These are phyloP conservation scores for Solanum bulbocastanum DNA, from an alignment of 257 asterid genomes.

Conservation along the genomic window DNA sequence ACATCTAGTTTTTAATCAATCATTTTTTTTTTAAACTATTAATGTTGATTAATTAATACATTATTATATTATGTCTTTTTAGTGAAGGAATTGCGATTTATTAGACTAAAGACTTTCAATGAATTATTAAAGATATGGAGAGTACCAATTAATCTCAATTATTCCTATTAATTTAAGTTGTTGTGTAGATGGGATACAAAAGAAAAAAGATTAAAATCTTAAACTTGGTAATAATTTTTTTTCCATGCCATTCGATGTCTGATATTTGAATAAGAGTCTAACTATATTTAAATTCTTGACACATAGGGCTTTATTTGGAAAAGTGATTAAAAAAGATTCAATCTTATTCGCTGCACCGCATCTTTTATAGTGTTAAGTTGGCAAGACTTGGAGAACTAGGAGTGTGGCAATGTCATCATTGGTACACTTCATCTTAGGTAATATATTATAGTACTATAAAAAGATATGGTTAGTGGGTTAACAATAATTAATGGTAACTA, in stretches of 20 bases:
- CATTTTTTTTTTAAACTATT: no score
- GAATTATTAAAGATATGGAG: neutral
- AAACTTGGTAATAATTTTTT: neutral
- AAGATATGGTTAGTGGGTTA: neutral
- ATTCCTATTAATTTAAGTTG: neutral
- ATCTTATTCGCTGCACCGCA: neutral
- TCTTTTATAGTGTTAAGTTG: neutral
- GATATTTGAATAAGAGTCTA: no score
- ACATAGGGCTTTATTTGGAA: no score
- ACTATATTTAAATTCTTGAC: neutral
- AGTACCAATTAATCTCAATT: neutral
- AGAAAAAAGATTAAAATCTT: neutral
- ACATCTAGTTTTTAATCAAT: neutral
- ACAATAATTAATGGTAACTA: neutral
- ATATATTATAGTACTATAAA: neutral
- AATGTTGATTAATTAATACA: neutral
- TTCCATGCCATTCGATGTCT: accelerated
- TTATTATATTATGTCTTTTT: neutral
- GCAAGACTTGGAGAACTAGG: neutral
- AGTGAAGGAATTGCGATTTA: neutral
- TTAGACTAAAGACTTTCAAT: no score
- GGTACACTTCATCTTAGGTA: neutral
- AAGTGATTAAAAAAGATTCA: neutral
- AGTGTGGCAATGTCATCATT: neutral
- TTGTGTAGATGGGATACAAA: neutral